These are phyloP conservation scores for Silene latifolia DNA, from an alignment of 148 eudicot species.

Conservation along the genomic window DNA sequence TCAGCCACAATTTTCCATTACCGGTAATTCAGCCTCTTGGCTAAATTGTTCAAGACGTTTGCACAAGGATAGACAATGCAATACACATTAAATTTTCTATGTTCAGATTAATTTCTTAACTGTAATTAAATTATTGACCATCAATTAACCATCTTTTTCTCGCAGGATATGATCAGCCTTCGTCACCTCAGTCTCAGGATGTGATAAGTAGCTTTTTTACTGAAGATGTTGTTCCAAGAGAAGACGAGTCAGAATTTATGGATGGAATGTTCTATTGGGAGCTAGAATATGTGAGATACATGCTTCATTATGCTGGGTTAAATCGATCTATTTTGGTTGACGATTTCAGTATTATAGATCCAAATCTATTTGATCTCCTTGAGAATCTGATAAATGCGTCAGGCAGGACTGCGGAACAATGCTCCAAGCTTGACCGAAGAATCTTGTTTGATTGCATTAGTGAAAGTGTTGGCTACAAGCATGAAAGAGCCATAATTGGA, in stretches of 20 bases:
- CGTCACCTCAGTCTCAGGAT: conserved; percentile 37
- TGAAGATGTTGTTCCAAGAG: conserved; percentile 33
- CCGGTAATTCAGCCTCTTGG: neutral
- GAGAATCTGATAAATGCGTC: conserved; percentile 44
- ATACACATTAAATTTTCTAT: neutral
- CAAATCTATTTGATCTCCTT: conserved; percentile 49
- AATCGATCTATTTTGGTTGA: conserved; percentile 44
- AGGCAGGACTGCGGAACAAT: conserved; percentile 39
- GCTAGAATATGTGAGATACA: conserved; percentile 48
- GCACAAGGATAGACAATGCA: neutral
- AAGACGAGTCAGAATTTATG: conserved; percentile 38
- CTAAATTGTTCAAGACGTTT: conserved; percentile 5
- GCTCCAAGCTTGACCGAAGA: conserved; percentile 40
- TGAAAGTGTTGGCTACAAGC: conserved; percentile 45
- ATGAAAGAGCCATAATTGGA: conserved; percentile 39
- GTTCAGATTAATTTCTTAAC: neutral
- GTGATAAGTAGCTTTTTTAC: conserved; percentile 31
- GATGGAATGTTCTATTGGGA: conserved; percentile 54
- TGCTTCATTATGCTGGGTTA: conserved; percentile 46
- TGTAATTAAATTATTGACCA: neutral
- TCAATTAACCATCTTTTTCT: conserved; percentile 12
- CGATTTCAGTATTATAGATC: conserved; percentile 39
- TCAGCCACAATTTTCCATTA: too few relatives aligned
- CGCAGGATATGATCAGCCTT: conserved; percentile 50
- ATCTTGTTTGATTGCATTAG: conserved; percentile 59